A percentile compares a stretch with the other conserved stretches of the same genome.
phyloP scores from a whole-genome alignment of 2,329 filamentous ascomycete genomes.

The Geosmithia morbida region DNA sequence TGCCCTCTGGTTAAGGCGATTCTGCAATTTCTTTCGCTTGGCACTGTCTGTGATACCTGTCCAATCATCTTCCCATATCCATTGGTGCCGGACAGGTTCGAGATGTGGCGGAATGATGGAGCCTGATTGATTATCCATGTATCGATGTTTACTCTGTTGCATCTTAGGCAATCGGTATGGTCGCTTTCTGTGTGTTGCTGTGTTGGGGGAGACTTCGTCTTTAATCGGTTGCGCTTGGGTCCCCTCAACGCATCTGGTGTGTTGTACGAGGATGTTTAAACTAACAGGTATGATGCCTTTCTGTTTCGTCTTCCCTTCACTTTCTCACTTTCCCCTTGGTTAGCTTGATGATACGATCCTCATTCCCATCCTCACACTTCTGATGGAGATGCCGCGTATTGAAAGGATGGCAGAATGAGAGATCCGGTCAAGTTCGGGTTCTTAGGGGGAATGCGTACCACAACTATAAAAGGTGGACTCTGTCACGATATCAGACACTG shows the following conservation, averaged over 20 bases:
- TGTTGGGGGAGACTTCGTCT: too few species aligned
- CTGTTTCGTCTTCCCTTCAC: too few species aligned
- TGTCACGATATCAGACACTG: too few species aligned
- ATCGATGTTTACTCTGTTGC: neutral
- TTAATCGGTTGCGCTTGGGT: neutral
- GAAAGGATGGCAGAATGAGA: too few species aligned
- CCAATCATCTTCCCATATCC: slow-evolving; percentile 13
- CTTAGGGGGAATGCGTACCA: too few species aligned
- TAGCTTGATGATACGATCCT: too few species aligned
- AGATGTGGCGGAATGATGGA: neutral
- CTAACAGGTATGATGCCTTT: neutral
- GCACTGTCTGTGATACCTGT: slow-evolving; percentile 13
- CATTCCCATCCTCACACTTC: too few species aligned
- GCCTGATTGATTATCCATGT: neutral
- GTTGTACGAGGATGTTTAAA: neutral
- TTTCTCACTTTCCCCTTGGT: neutral
- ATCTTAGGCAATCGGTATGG: neutral
- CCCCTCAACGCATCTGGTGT: neutral
- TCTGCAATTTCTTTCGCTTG: slow-evolving; percentile 11
- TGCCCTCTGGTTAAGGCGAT: slow-evolving; percentile 10
- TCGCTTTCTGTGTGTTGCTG: neutral
- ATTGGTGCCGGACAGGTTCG: neutral
- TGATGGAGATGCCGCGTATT: too few species aligned
- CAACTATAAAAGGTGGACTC: too few species aligned
- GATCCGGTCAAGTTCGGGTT: too few species aligned